Evolutionary conservation across 2,329 filamentous ascomycete species (phyloP), one percentile per base, ranked within the genome.

Genomic region (Lasiodiplodia citricola): DNA sequence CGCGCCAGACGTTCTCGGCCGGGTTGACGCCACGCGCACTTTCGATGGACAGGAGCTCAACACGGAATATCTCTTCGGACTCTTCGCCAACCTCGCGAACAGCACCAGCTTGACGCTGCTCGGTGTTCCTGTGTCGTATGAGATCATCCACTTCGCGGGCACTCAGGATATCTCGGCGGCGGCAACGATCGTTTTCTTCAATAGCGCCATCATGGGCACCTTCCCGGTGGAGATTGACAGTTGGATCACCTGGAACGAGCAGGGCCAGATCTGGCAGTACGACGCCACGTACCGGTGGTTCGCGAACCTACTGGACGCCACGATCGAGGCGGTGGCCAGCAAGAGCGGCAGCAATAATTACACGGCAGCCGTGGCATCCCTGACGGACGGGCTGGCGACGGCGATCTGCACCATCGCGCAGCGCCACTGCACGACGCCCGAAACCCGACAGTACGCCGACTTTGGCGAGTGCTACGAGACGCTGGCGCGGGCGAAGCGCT

Each of bases 41-140:
- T 79, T 79, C 69, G 57, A 69, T 23, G 78, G 78, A 21, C 72
- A 72, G 44, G 78, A 80, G 68, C 72, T 80, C 31, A 80, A 80
- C 70, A 80, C 78, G 8, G 78, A 80, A 63, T 80, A 80, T 70
- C 74, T 80, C 57, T 80, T 80, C 58, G 79, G 78, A 11, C 75
- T 80, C 37, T 80, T 80, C 71, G 74, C 72, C 55, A 73, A 74
- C 11, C 70, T 69, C 37, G 68, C 51, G 16, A 58, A 28, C 51
- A 69, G 64, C 37, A 62, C 71, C 51, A 51, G 68, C 18, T 67
- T 73, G 52, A 71, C 64, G 28, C 66, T 77, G 2, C 66, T 77
- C 18, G 75, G 75, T 3, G 28, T 71, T 10, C 72, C 74, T 1
- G 31, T 72, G 2, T 67, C 55, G 2, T 78, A 74, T 69, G 71